These are phyloP conservation scores for Paramyrothecium sp. DNA, from an alignment of 2,329 filamentous ascomycete genomes.

Conservation along the genomic window DNA sequence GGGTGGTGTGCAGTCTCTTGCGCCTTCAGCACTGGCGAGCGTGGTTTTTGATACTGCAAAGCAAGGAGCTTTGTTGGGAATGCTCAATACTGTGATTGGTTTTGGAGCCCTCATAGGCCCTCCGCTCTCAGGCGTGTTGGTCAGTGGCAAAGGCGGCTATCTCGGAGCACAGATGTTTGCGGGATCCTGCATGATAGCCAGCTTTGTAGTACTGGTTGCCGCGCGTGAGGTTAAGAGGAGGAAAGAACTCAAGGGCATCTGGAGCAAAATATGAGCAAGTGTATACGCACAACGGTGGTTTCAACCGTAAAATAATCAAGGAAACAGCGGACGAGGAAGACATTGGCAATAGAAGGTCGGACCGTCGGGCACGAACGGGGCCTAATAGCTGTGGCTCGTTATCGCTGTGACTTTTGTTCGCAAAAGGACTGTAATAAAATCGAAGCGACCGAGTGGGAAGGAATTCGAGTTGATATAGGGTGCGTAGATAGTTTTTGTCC, in stretches of 20 bases:
- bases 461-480: no score
- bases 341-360: no score
- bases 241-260: background rate
- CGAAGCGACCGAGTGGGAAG: no score
- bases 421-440: no score
- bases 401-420: no score
- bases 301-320: no score
- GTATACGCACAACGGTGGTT: no score
- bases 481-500: no score
- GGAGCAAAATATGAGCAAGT: background rate
- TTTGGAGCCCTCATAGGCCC: slow-evolving; percentile 41
- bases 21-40: slow-evolving; percentile 34
- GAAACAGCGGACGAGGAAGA: no score
- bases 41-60: slow-evolving; percentile 37
- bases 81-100: no score
- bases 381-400: no score
- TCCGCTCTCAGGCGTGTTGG: slow-evolving; percentile 30
- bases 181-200: slow-evolving; percentile 11
- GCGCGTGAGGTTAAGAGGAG: slow-evolving; percentile 10
- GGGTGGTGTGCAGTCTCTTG: slow-evolving; percentile 26
- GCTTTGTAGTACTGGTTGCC: slow-evolving; percentile 8
- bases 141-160: slow-evolving; percentile 19
- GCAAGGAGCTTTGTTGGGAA: slow-evolving; percentile 41
- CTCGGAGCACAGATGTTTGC: slow-evolving; percentile 17
- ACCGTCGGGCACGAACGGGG: no score